Evolutionary conservation across 441 rosid genomes (phyloP).

Genomic region (Daphne laureola): DNA sequence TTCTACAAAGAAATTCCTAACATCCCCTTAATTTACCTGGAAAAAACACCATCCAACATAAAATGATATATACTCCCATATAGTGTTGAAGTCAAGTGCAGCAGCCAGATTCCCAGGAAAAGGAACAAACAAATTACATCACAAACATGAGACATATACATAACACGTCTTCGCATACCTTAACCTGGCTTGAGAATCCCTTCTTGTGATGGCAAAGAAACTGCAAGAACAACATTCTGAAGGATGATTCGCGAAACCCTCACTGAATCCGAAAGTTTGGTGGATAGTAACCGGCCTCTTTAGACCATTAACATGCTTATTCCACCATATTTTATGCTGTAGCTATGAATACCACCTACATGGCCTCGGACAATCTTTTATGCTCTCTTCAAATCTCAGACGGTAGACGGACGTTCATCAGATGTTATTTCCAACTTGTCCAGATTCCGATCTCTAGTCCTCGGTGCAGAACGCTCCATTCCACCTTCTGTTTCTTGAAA

Average conservation of each 20-base stretch:
- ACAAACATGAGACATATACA: constrained; percentile 13
- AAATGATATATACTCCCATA: constrained; percentile 10
- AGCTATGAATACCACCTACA: constrained; percentile 10
- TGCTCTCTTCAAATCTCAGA: constrained; percentile 28
- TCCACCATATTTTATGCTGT: constrained; percentile 5
- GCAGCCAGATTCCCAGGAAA: constrained; percentile 15
- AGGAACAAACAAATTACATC: constrained; percentile 12
- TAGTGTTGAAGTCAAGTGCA: constrained; percentile 8
- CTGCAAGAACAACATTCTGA: constrained; percentile 3
- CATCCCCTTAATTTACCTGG: constrained; percentile 3
- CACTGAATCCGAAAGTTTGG: constrained; percentile 7
- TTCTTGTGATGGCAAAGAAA: constrained; percentile 4
- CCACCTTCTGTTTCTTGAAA: constrained; percentile 40
- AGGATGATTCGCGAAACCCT: constrained; percentile 8
- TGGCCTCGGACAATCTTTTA: constrained; percentile 20
- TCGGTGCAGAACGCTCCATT: constrained; percentile 37
- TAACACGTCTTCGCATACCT: constrained; percentile 15
- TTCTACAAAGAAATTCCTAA: background rate
- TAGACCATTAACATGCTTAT: constrained; percentile 2
- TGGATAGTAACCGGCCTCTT: constrained; percentile 1
- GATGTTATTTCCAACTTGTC: constrained; percentile 44
- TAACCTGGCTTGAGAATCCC: constrained; percentile 3
- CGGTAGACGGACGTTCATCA: constrained; percentile 25
- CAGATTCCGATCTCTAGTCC: constrained; percentile 28
- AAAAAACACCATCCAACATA: constrained; percentile 7